These are phyloP conservation scores for Thinopyrum elongatum DNA, from an alignment of 176 grass and related monocot genomes.

Conservation along the genomic window DNA sequence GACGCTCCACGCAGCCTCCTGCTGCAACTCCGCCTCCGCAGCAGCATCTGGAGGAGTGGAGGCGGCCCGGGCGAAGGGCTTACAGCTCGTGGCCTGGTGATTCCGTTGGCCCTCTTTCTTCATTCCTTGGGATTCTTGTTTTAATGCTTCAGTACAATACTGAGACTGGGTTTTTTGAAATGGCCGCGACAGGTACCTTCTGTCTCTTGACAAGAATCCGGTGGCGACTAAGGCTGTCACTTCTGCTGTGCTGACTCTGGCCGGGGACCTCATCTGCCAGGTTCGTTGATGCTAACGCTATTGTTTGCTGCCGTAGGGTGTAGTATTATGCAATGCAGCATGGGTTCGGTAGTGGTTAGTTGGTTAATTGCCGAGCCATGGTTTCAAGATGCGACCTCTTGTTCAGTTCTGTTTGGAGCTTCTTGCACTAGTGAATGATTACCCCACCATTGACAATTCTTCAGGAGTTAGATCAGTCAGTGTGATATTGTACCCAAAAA, in stretches of 20 bases:
- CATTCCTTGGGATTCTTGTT: not conserved
- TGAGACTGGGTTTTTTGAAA: not conserved
- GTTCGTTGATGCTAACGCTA: slow-evolving; percentile 15
- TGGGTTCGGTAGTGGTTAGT: not conserved
- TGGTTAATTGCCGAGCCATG: not conserved
- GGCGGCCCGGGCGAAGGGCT: not conserved
- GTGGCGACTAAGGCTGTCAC: slow-evolving; percentile 59
- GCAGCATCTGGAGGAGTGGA: not conserved
- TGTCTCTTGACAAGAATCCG: slow-evolving; percentile 22
- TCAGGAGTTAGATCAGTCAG: not conserved
- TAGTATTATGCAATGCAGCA: not conserved
- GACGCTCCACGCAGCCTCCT: not conserved
- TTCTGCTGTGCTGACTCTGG: slow-evolving; percentile 54
- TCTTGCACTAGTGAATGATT: not conserved
- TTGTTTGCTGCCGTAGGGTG: not conserved
- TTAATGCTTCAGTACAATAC: not conserved
- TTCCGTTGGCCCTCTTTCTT: not conserved
- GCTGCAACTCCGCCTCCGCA: not conserved
- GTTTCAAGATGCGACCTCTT: not conserved
- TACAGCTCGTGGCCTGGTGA: slow-evolving; percentile 7
- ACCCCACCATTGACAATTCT: not conserved
- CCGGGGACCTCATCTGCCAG: slow-evolving; percentile 76
- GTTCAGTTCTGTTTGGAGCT: not conserved
- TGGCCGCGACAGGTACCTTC: not conserved
- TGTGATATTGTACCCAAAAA: not conserved